Base-by-base conservation (phyloP, 371 early-diverging fungal genomes). In the Rhizopus microsporus region DNA sequence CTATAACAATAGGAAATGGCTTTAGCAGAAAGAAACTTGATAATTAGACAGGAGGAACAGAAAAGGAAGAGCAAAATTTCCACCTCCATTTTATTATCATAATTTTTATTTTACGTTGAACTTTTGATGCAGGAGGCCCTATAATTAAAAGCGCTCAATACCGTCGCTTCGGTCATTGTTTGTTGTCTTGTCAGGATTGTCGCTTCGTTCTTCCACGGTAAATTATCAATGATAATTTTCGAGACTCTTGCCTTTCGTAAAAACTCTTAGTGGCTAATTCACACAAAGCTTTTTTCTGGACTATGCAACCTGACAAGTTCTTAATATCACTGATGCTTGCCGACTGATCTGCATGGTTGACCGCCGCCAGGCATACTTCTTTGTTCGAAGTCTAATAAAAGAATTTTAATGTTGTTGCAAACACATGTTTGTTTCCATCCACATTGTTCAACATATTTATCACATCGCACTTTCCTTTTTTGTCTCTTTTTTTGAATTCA, bases 321-420 rank as follows among this genome's bases (percentile, higher is more conserved):
- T 44, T 44, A 5, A 44, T 44, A 44, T 44, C 44, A 44, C n/a
- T 44, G 5, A n/a, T 5, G 44, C n/a, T 44, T 5, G n/a, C n/a
- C n/a, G 44, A 44, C 17, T 7, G 44, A 5, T n/a, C 17, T 7
- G 44, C 44, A 44, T 44, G n/a, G 17, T 44, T n/a, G 17, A 44
- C n/a, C n/a, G 44, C 17, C 44, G n/a, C 44, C 44, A 44, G n/a
- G 17, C 44, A 44, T 44, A 44, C n/a, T 44, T 44, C n/a, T 44
- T 44, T 44, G 17, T 44, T 13, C n/a, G 44, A n/a, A n/a, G n/a
- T n/a, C 37, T 35, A 35, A 35, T 35, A 9, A 35, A 35, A 35
- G n/a, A n/a, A n/a, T n/a, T n/a, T n/a, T n/a, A n/a, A n/a, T n/a
- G n/a, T n/a, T n/a, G n/a, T n/a, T n/a, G n/a, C n/a, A n/a, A n/a